phyloP scores from a whole-genome alignment of 2,329 filamentous ascomycete species.

The Fusarium begoniae region DNA sequence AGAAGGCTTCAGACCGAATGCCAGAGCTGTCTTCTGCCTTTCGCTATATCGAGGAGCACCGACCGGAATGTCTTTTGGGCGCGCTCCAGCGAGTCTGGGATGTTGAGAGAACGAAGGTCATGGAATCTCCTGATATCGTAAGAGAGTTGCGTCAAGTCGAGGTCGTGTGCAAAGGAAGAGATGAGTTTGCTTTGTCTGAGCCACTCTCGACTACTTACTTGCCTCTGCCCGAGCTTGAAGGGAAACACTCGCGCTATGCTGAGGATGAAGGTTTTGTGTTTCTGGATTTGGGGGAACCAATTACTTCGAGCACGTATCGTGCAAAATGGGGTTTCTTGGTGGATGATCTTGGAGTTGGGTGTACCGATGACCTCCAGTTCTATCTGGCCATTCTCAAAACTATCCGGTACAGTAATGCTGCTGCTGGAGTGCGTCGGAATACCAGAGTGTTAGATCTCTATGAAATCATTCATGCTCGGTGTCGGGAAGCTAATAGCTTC shows the following conservation, averaged over 20 bases:
- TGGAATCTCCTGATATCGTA: neutral
- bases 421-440: conserved; percentile 1
- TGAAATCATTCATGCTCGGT: conserved; percentile 25
- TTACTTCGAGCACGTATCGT: conserved; percentile 12
- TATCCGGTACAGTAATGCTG: conserved; percentile 1
- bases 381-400: conserved; percentile 24
- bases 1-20: neutral
- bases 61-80: conserved; percentile 1
- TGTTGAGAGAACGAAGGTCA: neutral
- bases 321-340: conserved; percentile 34
- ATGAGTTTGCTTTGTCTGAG: neutral
- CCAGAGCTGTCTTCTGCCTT: conserved; percentile 2
- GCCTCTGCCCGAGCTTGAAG: conserved; percentile 28
- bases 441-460: conserved; percentile 29
- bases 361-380: conserved; percentile 29
- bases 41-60: conserved; percentile 17
- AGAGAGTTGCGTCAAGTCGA: conserved; percentile 3
- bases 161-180: conserved; percentile 17
- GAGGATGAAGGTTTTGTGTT: conserved; percentile 28
- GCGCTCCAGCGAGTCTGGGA: conserved; percentile 18
- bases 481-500: conserved; percentile 19
- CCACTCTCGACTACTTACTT: conserved; percentile 15
- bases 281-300: conserved; percentile 19
- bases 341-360: conserved; percentile 23
- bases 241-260: conserved; percentile 21